Conservation (phyloP, 192 early-diverging fungal genomes). For the Backusella morwellensis region DNA sequence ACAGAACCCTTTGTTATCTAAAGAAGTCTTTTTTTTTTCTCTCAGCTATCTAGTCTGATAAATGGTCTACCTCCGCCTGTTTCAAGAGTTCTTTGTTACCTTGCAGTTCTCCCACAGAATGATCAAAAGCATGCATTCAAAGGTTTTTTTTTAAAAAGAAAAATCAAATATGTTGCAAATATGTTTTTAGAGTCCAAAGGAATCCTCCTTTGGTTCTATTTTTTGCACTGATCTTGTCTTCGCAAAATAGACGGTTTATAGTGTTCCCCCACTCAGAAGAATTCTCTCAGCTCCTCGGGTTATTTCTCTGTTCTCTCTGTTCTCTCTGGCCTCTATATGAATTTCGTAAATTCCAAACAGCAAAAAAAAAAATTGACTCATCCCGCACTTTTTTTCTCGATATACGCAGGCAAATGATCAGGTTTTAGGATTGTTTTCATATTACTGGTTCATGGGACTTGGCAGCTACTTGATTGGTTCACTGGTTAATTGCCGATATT, state of each 20-base stretch:
- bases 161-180: neutral
- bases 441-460: neutral
- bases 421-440: neutral
- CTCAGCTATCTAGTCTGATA: neutral
- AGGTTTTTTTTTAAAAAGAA: neutral
- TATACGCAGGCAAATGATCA: neutral
- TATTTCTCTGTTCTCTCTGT: neutral
- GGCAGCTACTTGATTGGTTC: neutral
- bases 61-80: neutral
- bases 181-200: neutral
- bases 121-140: neutral
- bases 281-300: neutral
- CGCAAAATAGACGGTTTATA: neutral
- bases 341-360: neutral
- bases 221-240: constrained; percentile 1
- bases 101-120: neutral
- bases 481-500: neutral
- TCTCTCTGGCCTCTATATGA: neutral
- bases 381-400: neutral
- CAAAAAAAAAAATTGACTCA: constrained; percentile 6
- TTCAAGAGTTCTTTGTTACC: neutral
- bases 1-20: neutral
- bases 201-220: neutral
- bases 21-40: neutral
- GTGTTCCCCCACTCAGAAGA: neutral